These are phyloP conservation scores for Chiua virens DNA, from an alignment of 768 basidiomycete genomes.

Conservation along the genomic window DNA sequence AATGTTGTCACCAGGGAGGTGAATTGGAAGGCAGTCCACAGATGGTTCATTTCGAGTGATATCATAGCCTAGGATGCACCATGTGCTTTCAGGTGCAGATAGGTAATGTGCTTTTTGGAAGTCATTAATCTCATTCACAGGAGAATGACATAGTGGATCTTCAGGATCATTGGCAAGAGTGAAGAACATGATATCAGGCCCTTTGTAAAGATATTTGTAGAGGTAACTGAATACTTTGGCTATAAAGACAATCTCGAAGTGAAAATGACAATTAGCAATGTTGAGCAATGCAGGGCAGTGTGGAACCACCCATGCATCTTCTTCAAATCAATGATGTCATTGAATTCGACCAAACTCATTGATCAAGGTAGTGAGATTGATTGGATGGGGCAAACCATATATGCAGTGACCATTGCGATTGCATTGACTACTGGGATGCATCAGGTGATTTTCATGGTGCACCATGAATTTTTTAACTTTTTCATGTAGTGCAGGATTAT, in stretches of 20 bases:
- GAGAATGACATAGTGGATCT: background rate
- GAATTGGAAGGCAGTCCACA: conserved; percentile 35
- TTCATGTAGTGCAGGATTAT: background rate
- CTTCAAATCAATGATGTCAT: conserved; percentile 23
- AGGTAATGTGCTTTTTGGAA: conserved; percentile 36
- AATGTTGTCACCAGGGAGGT: conserved; percentile 15
- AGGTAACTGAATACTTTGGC: conserved; percentile 38
- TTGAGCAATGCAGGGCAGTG: conserved; percentile 26
- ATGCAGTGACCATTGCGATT: background rate
- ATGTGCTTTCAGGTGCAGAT: conserved; percentile 35
- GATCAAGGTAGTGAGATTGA: conserved; percentile 19
- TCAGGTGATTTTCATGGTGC: background rate
- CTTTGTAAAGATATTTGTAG: conserved; percentile 43
- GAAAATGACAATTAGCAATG: conserved; percentile 37
- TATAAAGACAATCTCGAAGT: conserved; percentile 32
- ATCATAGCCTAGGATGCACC: conserved; percentile 38
- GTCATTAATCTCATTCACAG: conserved; percentile 37
- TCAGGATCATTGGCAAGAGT: conserved; percentile 1
- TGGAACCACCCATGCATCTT: conserved; percentile 32
- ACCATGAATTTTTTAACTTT: background rate
- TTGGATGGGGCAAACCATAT: background rate
- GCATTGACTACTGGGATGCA: background rate
- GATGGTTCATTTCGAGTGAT: conserved; percentile 34
- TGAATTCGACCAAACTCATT: conserved; percentile 28
- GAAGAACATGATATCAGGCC: conserved; percentile 1